Evolutionary conservation across 257 asterid species (phyloP).

Genomic region (Penstemon newberryi): DNA sequence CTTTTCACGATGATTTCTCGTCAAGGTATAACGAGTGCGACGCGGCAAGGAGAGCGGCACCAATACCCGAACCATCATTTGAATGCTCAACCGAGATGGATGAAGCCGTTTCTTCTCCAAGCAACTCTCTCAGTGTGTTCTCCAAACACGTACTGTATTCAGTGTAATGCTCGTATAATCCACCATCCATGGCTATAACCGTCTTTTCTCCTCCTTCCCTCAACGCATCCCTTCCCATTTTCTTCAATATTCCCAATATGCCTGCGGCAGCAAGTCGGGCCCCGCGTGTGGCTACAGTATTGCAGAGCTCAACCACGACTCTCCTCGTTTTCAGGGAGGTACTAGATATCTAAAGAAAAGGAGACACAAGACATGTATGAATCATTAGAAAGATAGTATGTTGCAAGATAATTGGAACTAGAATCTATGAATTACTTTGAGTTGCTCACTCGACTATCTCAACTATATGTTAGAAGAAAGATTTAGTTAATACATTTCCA

Average conservation of each 20-base stretch:
- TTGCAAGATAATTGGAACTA: too few species aligned
- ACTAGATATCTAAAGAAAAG: slow-evolving; percentile 48
- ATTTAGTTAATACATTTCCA: too few species aligned
- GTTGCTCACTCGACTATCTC: too few species aligned
- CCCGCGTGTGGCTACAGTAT: slow-evolving; percentile 69
- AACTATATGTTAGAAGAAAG: too few species aligned
- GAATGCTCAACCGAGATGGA: slow-evolving; percentile 60
- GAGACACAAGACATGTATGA: slow-evolving; percentile 3
- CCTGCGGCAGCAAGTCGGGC: slow-evolving; percentile 90
- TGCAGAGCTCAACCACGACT: slow-evolving; percentile 59
- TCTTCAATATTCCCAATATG: slow-evolving; percentile 66
- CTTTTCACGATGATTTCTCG: slow-evolving; percentile 22
- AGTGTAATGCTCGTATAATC: slow-evolving; percentile 69
- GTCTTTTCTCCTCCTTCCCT: slow-evolving; percentile 50
- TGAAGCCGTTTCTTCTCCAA: slow-evolving; percentile 47
- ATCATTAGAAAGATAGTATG: too few species aligned
- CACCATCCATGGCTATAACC: slow-evolving; percentile 85
- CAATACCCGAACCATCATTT: slow-evolving; percentile 83
- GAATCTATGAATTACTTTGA: too few species aligned
- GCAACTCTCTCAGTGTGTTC: slow-evolving; percentile 53
- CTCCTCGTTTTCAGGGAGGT: slow-evolving; percentile 59
- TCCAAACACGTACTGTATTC: slow-evolving; percentile 61
- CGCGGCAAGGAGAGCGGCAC: slow-evolving; percentile 92
- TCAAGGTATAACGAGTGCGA: slow-evolving; percentile 54
- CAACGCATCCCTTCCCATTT: slow-evolving; percentile 63